Evolutionary conservation across 164 flowering plant species (phyloP).

Genomic region (Platanus orientalis): DNA sequence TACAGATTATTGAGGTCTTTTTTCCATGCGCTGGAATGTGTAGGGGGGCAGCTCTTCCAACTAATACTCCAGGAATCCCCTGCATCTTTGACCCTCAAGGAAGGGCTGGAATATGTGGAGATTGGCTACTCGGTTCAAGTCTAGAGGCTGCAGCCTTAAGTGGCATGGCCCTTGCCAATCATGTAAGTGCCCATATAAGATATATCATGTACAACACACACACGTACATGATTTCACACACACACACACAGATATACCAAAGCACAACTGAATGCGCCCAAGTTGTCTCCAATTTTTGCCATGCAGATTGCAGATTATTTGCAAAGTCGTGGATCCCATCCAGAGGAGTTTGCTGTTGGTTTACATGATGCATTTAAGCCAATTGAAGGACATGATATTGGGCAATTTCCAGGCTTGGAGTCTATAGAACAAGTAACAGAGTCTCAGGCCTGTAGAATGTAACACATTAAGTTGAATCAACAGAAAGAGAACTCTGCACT

Average conservation of each 20-base stretch:
- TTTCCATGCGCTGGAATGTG: slow-evolving; percentile 13
- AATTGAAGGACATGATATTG: slow-evolving; percentile 76
- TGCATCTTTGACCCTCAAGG: slow-evolving; percentile 95
- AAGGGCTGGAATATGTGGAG: slow-evolving; percentile 96
- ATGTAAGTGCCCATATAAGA: slow-evolving; percentile 35
- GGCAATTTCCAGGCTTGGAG: slow-evolving; percentile 75
- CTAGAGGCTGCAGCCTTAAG: slow-evolving; percentile 88
- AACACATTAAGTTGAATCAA: neutral
- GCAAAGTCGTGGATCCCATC: slow-evolving; percentile 41
- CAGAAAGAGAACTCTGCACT: neutral
- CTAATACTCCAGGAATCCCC: slow-evolving; percentile 72
- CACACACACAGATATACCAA: too few relatives aligned
- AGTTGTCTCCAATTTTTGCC: neutral
- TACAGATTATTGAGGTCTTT: neutral
- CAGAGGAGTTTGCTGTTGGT: slow-evolving; percentile 79
- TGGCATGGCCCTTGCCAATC: slow-evolving; percentile 84
- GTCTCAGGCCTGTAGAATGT: slow-evolving; percentile 8
- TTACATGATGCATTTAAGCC: slow-evolving; percentile 64
- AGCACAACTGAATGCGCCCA: too few relatives aligned
- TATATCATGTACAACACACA: neutral
- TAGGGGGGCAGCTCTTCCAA: slow-evolving; percentile 99
- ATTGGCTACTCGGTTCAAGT: slow-evolving; percentile 93
- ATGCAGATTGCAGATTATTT: slow-evolving; percentile 85
- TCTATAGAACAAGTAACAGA: slow-evolving; percentile 22
- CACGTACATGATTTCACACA: too few relatives aligned